Base-by-base conservation (phyloP, 352 stramenopile species). In the Phytophthora pluvialis region DNA sequence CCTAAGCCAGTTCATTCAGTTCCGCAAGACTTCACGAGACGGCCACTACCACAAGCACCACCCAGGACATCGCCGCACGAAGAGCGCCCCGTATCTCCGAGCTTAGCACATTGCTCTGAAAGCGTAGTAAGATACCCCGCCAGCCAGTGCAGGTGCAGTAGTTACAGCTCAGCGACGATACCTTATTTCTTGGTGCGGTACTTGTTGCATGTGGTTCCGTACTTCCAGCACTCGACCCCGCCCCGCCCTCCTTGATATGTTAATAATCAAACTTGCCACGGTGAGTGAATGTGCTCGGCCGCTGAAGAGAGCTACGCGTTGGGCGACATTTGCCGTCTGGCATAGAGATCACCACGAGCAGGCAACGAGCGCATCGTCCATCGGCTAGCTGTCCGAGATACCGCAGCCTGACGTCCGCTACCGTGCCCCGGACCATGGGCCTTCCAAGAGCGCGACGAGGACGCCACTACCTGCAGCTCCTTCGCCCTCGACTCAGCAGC, bases 1-100 rank as follows among this genome's bases (percentile, higher is more conserved):
- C 7, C 11, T 87, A 32, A 75, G 73, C 9, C 62, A 76, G 59
- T 60, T 67, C 43, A 51, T 88, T 7, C 77, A 85, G 54, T 85
- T 86, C 48, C 57, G 53, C 47, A 80, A 75, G 58, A 81, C 72
- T 3, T 70, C 63, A 42, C 67, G 54, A 29, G 44, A 46, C n/a
- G 44, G 36, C 6, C 33, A 55, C 2, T 63, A 63, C 43, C 51
- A 56, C 36, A 55, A 55, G 6, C 38, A 48, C 12, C 18, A 60
- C 12, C 2, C 49, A 36, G 36, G 13, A 5, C 18, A 13, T 9
- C 43, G 40, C 13, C 29, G 48, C 25, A 52, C 47, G 1, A 21
- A 21, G 21, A 21, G 21, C 21, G 21, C 21, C 21, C 51, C 59
- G 42, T 61, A 67, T 26, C 5, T 61, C 16, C 42, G 12, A 31